Evolutionary conservation across 1,284 basidiomycete genomes (phyloP).

Genomic region (Earliella scabrosa): DNA sequence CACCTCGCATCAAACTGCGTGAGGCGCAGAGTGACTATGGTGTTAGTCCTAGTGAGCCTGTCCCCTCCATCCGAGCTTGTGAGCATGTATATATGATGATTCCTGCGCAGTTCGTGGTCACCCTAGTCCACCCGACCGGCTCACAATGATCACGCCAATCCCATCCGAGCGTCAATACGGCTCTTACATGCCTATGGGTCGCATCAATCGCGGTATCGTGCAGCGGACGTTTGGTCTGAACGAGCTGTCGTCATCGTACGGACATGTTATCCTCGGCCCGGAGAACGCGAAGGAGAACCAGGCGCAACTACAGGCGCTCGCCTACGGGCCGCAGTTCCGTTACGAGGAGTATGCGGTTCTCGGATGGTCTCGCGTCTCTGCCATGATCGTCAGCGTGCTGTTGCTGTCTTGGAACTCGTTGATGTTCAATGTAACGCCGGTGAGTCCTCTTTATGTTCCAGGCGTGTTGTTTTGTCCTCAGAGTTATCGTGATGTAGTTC

Average conservation of each 20-base stretch:
- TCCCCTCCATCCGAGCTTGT: too few species aligned
- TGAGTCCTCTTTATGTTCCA: neutral
- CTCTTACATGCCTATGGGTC: slow-evolving; percentile 64
- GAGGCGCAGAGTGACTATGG: slow-evolving; percentile 47
- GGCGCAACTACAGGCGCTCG: slow-evolving; percentile 27
- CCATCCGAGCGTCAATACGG: slow-evolving; percentile 54
- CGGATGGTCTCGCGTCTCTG: slow-evolving; percentile 39
- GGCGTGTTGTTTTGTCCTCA: too few species aligned
- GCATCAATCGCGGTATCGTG: slow-evolving; percentile 69
- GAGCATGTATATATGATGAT: neutral
- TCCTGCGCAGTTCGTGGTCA: slow-evolving; percentile 44
- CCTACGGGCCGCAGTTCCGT: slow-evolving; percentile 69
- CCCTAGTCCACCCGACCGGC: slow-evolving; percentile 38
- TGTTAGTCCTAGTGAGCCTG: slow-evolving; percentile 58
- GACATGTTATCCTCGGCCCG: neutral
- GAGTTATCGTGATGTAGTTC: too few species aligned
- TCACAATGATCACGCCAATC: slow-evolving; percentile 54
- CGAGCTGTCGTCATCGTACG: slow-evolving; percentile 37
- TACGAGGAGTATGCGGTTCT: slow-evolving; percentile 75
- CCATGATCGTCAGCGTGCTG: slow-evolving; percentile 44
- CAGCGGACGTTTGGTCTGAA: slow-evolving; percentile 82
- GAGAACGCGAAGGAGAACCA: slow-evolving; percentile 9
- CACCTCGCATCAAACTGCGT: neutral
- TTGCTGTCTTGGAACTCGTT: slow-evolving; percentile 30
- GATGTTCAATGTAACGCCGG: slow-evolving; percentile 5